Conservation (phyloP, 768 basidiomycete species). For the Hemileccinum impolitum region DNA sequence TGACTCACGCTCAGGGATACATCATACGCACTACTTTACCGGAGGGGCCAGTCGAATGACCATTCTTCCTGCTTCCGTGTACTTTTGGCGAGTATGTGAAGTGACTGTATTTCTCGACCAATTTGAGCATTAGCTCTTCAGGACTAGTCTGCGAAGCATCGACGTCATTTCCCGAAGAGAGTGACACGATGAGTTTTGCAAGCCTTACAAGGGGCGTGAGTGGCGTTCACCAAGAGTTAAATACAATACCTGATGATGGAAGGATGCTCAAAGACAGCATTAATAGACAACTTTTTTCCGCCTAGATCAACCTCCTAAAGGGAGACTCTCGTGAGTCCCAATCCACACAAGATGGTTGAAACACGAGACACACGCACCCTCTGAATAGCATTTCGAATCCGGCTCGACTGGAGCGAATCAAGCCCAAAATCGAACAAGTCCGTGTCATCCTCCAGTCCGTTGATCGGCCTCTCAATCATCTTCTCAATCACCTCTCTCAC, state of each 20-base stretch:
- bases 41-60: constrained; percentile 6
- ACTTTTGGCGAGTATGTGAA: constrained; percentile 4
- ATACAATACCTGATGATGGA: constrained; percentile 33
- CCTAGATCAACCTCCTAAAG: constrained; percentile 29
- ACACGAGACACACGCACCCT: constrained; percentile 29
- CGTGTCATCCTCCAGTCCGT: constrained; percentile 24
- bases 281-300: constrained; percentile 21
- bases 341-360: too few relatives aligned
- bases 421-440: constrained; percentile 49
- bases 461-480: constrained; percentile 19
- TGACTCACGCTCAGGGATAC: neutral
- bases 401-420: constrained; percentile 50
- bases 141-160: constrained; percentile 21
- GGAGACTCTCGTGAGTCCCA: constrained; percentile 2
- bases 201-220: constrained; percentile 27
- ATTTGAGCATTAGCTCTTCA: constrained; percentile 40
- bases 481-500: constrained; percentile 17
- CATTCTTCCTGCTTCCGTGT: constrained; percentile 2
- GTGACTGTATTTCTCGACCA: constrained; percentile 42
- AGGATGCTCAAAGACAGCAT: constrained; percentile 51
- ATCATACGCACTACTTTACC: constrained; percentile 13
- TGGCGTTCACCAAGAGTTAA: neutral
- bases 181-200: constrained; percentile 37
- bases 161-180: constrained; percentile 31
- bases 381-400: constrained; percentile 46